These are phyloP conservation scores for Talaromyces sp. DNA, from an alignment of 2,329 filamentous ascomycete species.

Conservation along the genomic window DNA sequence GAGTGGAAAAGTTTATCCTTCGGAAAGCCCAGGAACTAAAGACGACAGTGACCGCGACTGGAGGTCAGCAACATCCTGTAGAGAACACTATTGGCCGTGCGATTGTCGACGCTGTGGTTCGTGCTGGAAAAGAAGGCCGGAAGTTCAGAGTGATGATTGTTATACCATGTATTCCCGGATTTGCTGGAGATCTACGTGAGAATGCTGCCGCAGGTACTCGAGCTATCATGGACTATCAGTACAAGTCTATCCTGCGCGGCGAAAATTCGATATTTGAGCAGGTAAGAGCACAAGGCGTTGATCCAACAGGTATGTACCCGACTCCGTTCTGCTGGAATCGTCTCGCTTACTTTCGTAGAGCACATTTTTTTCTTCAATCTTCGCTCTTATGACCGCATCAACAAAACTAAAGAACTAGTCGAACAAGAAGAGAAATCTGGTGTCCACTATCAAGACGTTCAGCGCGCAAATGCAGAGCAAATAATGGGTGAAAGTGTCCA, in stretches of 20 bases:
- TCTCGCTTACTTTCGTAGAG: conserved; percentile 39
- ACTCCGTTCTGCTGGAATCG: background rate
- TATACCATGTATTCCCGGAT: conserved; percentile 67
- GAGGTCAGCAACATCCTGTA: conserved; percentile 78
- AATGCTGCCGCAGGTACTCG: conserved; percentile 79
- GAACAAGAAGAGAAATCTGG: conserved; percentile 74
- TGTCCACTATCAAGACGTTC: conserved; percentile 69
- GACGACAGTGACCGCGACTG: conserved; percentile 68
- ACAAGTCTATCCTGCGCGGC: conserved; percentile 89
- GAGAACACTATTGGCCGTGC: conserved; percentile 83
- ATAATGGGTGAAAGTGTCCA: conserved; percentile 75
- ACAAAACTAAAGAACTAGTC: conserved; percentile 66
- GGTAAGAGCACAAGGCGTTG: conserved; percentile 67
- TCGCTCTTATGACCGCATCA: conserved; percentile 81
- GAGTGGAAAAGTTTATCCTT: conserved; percentile 23
- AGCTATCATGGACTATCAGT: conserved; percentile 98
- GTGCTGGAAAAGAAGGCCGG: conserved; percentile 66
- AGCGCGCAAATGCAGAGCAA: conserved; percentile 74
- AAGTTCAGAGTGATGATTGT: conserved; percentile 89
- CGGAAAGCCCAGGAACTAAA: conserved; percentile 21
- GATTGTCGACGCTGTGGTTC: conserved; percentile 85
- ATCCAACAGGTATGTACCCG: conserved; percentile 54
- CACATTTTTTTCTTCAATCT: conserved; percentile 94
- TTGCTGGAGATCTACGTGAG: conserved; percentile 83
- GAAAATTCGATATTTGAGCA: conserved; percentile 85